Base-by-base conservation (phyloP, 1,139 yeast species). In the Saccharomyces hybrid region DNA sequence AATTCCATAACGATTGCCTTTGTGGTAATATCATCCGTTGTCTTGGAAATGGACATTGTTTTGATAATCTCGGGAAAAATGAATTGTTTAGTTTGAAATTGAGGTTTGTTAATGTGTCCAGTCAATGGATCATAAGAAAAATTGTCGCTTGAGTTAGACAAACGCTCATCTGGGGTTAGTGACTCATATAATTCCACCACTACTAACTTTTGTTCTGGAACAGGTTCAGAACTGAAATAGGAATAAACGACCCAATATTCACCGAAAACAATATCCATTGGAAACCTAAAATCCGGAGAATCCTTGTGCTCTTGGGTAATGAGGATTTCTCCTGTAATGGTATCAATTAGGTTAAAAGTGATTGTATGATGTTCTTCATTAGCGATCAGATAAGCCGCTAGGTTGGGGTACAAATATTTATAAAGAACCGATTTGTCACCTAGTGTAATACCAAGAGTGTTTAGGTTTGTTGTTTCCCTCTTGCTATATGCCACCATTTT, bases 221-320 rank as follows among this genome's bases (percentile, higher is more conserved):
- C 59, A 13, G 86, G 86, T 2, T 69, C 69, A 2, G 69, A 67
- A 51, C 82, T 75, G 66, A 77, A 80, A 66, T 80, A 88, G 0
- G 93, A 75, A 67, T 87, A 86, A 3, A 88, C 77, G 13, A 89
- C 73, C 89, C 95, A 91, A 69, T 90, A 84, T 65, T 93, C 98
- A 54, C 91, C 95, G 69, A 83, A 78, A 0, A 83, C 74, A 42
- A 88, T 64, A 28, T 77, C 75, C 20, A 88, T 74, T 20, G 74
- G 70, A 47, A 76, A 78, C 26, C 68, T 65, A 5, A 69, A 61
- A 48, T 65, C 71, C 34, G 73, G 73, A 2, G 63, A 59, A 8
- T 74, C 76, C 6, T 70, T 68, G 62, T 78, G 81, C 29, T 69
- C 63, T 23, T 75, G 76, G 2, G 80, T 70, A 63, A 81, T 75